Evolutionary conservation across 2,329 filamentous ascomycete species (phyloP).

Genomic region (Fusarium solani-melongenae): DNA sequence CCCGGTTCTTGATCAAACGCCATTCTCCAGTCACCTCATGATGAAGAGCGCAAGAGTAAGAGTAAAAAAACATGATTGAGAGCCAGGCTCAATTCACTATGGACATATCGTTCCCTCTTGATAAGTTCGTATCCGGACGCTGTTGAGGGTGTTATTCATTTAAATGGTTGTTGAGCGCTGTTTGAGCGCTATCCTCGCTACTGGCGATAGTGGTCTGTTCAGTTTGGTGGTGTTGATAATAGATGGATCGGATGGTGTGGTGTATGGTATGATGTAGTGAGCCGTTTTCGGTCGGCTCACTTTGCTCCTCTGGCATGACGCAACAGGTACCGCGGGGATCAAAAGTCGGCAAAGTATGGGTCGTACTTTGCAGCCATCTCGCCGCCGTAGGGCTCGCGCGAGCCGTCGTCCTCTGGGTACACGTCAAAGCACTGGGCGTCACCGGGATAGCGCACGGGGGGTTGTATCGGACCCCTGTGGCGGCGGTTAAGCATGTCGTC

Average conservation of each 20-base stretch:
- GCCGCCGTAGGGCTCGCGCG: constrained; percentile 73
- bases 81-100: constrained; percentile 20
- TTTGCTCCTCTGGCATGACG: not conserved
- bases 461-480: constrained; percentile 76
- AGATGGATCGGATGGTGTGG: not conserved
- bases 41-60: not conserved
- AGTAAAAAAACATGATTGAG: constrained; percentile 8
- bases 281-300: not conserved
- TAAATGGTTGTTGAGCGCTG: not conserved
- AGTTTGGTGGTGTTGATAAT: not conserved
- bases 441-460: constrained; percentile 76
- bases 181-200: not conserved
- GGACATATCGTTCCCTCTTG: constrained; percentile 18
- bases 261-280: not conserved
- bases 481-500: constrained; percentile 74
- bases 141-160: not conserved
- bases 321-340: not conserved
- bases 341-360: constrained; percentile 75
- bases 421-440: constrained; percentile 86
- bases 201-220: constrained; percentile 3
- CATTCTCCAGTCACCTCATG: constrained; percentile 21
- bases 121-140: not conserved
- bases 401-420: constrained; percentile 80
- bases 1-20: constrained; percentile 23
- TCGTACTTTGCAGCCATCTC: constrained; percentile 78